These are phyloP conservation scores for Saccharomycopsis amapae DNA, from an alignment of 805 yeast genomes.

Conservation along the genomic window DNA sequence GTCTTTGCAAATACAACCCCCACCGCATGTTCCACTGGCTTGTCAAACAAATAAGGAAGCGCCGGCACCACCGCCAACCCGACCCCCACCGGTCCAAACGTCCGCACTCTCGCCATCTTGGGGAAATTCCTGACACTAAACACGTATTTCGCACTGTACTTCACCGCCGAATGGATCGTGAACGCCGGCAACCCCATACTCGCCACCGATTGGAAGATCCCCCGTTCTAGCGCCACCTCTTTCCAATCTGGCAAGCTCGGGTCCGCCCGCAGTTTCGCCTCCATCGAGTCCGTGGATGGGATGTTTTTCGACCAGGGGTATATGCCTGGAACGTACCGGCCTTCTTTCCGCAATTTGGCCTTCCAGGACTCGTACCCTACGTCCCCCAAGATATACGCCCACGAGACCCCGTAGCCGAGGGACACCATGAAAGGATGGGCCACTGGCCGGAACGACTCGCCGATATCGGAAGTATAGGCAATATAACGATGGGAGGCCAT, in stretches of 20 bases:
- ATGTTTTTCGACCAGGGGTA: slow-evolving; percentile 59
- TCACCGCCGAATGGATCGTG: slow-evolving; percentile 71
- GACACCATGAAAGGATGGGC: slow-evolving; percentile 63
- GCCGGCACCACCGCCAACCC: slow-evolving; percentile 74
- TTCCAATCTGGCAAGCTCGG: slow-evolving; percentile 58
- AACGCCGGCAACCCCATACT: slow-evolving; percentile 85
- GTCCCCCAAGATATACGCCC: slow-evolving; percentile 72
- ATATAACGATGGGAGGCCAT: slow-evolving; percentile 73
- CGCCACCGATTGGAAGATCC: slow-evolving; percentile 74
- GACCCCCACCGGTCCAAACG: slow-evolving; percentile 72
- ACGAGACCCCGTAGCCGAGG: slow-evolving; percentile 64
- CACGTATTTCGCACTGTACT: slow-evolving; percentile 57
- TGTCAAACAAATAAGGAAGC: slow-evolving; percentile 72
- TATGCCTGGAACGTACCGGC: slow-evolving; percentile 50
- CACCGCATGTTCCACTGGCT: slow-evolving; percentile 68
- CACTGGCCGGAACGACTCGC: slow-evolving; percentile 79
- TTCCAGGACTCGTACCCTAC: slow-evolving; percentile 70
- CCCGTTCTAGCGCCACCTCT: slow-evolving; percentile 57
- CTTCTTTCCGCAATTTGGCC: slow-evolving; percentile 57
- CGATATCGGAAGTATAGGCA: slow-evolving; percentile 82
- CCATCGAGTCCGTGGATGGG: slow-evolving; percentile 31
- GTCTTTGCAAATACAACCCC: slow-evolving; percentile 55
- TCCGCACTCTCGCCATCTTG: slow-evolving; percentile 37
- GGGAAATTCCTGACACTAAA: slow-evolving; percentile 39
- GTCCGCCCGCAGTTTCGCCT: slow-evolving; percentile 29